Base-by-base conservation (phyloP, 1,284 basidiomycete genomes). In the Ganoderma boninense region DNA sequence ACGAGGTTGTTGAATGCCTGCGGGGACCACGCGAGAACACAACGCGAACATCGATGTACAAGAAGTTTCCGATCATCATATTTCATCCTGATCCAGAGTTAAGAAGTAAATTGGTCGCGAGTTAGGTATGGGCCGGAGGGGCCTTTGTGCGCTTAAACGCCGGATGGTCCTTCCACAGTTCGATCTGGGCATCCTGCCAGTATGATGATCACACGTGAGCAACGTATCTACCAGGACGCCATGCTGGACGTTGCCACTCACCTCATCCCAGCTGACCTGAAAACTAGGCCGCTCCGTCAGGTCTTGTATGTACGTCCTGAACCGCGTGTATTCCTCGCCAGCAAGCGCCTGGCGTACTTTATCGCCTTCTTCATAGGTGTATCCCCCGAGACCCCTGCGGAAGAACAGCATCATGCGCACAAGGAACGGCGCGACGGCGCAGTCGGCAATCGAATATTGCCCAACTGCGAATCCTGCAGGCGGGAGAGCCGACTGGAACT, bases 381-480 rank as follows among this genome's bases (percentile, higher is more conserved):
- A 83, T n/a, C 63, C 74, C 2, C 82, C 83, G 11, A 82, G 7
- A 6, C 81, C 81, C 49, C 79, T 78, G 44, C 70, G 62, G 23
- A 79, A 62, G 64, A 71, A 60, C 5, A 80, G 14, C 35, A 77
- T 71, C 63, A 82, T 62, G 14, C 83, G 77, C 38, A 73, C 79
- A 3, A 83, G 38, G 75, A 83, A 83, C 1, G 84, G 82, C 6
- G 81, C 75, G 35, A 89, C 77, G 0, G 87, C 85, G 18, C 84
- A 84, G 70, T 91, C 90, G 1, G 89, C 90, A 67, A 86, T 87
- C 49, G 85, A 87, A 63, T 77, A 83, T 38, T 80, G 76, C 0
- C 81, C 84, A 2, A 80, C 76, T 6, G 80, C 83, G 61, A 78
- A 82, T 0, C 79, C 79, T 0, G 69, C 68, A 1, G 76, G 70